Conservation (phyloP, 768 basidiomycete genomes). For the Amanita brunnescens region DNA sequence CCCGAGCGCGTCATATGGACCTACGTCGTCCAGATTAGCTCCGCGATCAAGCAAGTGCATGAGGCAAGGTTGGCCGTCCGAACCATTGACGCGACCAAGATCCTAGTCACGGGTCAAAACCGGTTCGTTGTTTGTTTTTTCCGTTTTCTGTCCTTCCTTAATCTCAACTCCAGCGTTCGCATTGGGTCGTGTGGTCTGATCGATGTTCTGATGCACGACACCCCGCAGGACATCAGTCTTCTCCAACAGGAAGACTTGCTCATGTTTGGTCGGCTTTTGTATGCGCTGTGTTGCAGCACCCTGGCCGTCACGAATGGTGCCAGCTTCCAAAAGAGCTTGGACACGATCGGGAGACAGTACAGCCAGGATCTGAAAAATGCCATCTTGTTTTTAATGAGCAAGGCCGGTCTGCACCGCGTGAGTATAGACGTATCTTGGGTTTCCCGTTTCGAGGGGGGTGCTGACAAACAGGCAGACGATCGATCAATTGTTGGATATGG, state of each 20-base stretch:
- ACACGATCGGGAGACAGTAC: conserved; percentile 64
- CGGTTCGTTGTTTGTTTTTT: conserved; percentile 34
- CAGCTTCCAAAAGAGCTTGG: conserved; percentile 66
- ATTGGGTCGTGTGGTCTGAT: conserved; percentile 80
- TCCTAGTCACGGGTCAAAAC: conserved; percentile 85
- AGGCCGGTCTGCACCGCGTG: conserved; percentile 60
- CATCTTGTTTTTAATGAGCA: conserved; percentile 67
- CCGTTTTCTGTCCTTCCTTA: neutral
- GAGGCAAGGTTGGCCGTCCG: conserved; percentile 72
- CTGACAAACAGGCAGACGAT: conserved; percentile 36
- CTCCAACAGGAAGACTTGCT: conserved; percentile 85
- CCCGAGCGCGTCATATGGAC: conserved; percentile 86
- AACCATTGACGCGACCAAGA: conserved; percentile 78
- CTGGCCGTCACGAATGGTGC: conserved; percentile 46
- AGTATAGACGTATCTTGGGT: neutral
- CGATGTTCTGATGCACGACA: conserved; percentile 77
- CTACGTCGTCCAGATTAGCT: conserved; percentile 84
- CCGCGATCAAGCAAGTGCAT: conserved; percentile 81
- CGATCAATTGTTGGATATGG: conserved; percentile 72
- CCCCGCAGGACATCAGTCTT: conserved; percentile 45
- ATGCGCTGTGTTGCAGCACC: conserved; percentile 70
- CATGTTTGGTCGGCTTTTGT: conserved; percentile 78
- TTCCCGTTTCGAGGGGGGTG: neutral
- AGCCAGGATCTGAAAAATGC: conserved; percentile 77
- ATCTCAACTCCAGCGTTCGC: conserved; percentile 46